phyloP scores from a whole-genome alignment of 805 yeast species.

The Tetrapisispora namnaoensis region DNA sequence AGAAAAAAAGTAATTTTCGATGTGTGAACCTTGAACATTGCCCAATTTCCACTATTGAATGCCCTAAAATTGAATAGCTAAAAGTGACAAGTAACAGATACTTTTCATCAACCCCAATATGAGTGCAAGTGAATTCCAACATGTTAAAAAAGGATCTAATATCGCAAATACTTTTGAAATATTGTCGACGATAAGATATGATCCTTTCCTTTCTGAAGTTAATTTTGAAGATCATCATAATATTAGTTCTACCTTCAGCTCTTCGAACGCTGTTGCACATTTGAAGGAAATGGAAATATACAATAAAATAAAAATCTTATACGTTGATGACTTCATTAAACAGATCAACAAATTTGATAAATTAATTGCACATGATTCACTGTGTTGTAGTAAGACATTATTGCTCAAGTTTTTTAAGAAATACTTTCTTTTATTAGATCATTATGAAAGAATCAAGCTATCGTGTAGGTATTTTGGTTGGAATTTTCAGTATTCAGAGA shows the following conservation, averaged over 20 bases:
- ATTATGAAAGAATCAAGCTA: constrained; percentile 47
- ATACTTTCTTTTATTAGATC: constrained; percentile 56
- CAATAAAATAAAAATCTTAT: background rate
- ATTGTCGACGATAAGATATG: constrained; percentile 1
- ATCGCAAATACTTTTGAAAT: background rate
- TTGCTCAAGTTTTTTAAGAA: constrained; percentile 13
- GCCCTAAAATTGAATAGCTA: too few species aligned
- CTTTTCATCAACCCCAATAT: background rate
- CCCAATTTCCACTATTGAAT: too few species aligned
- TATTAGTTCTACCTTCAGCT: too few species aligned
- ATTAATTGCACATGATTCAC: background rate
- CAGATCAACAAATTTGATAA: background rate
- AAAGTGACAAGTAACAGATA: too few species aligned
- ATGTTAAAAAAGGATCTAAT: background rate
- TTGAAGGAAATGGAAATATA: background rate
- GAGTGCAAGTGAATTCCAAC: background rate
- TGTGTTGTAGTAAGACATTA: background rate
- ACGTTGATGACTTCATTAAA: background rate
- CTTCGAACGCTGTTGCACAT: background rate
- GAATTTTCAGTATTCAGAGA: constrained; percentile 35
- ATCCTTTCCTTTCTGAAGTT: background rate
- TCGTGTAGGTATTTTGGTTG: constrained; percentile 47
- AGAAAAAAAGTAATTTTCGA: too few species aligned
- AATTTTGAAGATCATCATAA: background rate
- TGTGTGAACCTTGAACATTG: too few species aligned